Conservation (phyloP, 176 grass and related monocot species). For the Chloris gayana region DNA sequence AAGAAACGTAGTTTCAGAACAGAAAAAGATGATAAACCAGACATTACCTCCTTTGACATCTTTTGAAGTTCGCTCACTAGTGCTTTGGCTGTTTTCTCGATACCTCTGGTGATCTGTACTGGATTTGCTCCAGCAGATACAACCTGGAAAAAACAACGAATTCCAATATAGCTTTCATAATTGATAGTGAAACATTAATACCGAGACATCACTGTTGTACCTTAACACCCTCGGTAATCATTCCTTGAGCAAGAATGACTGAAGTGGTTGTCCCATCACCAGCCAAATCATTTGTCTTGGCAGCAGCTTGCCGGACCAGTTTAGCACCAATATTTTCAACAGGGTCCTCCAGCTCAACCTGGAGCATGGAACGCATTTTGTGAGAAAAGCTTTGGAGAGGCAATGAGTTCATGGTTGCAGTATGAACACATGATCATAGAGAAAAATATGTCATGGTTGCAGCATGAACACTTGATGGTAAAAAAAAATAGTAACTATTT, state of each 20-base stretch:
- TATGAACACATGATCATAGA: background rate
- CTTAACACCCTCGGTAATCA: constrained; percentile 70
- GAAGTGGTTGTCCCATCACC: constrained; percentile 70
- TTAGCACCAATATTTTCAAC: constrained; percentile 95
- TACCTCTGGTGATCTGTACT: constrained; percentile 60
- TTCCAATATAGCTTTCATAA: background rate
- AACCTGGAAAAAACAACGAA: constrained; percentile 20
- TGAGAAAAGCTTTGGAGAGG: background rate
- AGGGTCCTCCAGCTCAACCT: constrained; percentile 90
- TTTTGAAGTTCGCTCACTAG: constrained; percentile 49
- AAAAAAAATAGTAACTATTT: background rate
- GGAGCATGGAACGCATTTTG: constrained; percentile 10
- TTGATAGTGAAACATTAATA: background rate
- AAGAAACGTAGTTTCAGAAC: background rate
- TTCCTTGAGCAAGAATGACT: constrained; percentile 65
- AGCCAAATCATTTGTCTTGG: constrained; percentile 70
- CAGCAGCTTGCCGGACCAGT: constrained; percentile 78
- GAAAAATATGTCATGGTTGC: background rate
- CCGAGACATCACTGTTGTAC: constrained; percentile 1
- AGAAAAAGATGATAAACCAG: background rate
- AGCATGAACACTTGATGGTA: background rate
- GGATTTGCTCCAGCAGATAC: constrained; percentile 76
- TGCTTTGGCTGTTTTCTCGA: constrained; percentile 69
- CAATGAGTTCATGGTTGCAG: background rate
- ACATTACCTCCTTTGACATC: constrained; percentile 62